These are phyloP conservation scores for Austroboletus olivaceoglutinosus DNA, from an alignment of 1,284 basidiomycete genomes.

Conservation along the genomic window DNA sequence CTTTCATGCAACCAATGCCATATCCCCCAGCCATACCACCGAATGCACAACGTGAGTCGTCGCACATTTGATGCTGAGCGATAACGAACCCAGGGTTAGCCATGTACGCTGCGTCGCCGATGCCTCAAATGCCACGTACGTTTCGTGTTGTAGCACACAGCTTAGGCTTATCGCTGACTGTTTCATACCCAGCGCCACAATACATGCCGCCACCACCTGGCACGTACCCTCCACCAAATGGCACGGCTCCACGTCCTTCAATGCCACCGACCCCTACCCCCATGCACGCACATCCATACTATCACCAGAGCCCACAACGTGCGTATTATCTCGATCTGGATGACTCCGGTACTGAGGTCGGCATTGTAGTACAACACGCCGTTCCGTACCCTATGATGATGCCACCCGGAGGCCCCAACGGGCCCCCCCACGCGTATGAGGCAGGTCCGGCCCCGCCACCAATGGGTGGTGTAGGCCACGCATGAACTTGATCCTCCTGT, in stretches of 20 bases:
- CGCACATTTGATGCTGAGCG: background rate
- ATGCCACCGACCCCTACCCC: constrained; percentile 86
- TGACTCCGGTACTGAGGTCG: constrained; percentile 20
- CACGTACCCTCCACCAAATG: constrained; percentile 70
- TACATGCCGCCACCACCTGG: constrained; percentile 73
- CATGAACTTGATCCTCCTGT: constrained; percentile 24
- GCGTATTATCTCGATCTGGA: constrained; percentile 36
- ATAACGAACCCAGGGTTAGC: constrained; percentile 37
- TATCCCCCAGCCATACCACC: constrained; percentile 77
- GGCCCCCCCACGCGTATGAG: constrained; percentile 70
- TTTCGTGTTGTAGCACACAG: constrained; percentile 13
- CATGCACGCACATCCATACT: constrained; percentile 77
- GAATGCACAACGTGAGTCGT: constrained; percentile 51
- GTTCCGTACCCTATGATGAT: constrained; percentile 85
- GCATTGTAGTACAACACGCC: constrained; percentile 68
- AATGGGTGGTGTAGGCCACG: constrained; percentile 62
- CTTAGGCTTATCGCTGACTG: background rate
- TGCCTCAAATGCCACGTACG: constrained; percentile 83
- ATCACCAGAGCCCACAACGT: constrained; percentile 84
- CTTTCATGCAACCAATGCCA: constrained; percentile 79
- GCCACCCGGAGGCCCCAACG: constrained; percentile 54
- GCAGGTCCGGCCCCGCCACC: constrained; percentile 64
- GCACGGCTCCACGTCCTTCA: constrained; percentile 69
- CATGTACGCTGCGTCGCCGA: constrained; percentile 75
- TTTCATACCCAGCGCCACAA: constrained; percentile 47